Conservation (phyloP, 345 rosid species). For the Raphanus sativus region DNA sequence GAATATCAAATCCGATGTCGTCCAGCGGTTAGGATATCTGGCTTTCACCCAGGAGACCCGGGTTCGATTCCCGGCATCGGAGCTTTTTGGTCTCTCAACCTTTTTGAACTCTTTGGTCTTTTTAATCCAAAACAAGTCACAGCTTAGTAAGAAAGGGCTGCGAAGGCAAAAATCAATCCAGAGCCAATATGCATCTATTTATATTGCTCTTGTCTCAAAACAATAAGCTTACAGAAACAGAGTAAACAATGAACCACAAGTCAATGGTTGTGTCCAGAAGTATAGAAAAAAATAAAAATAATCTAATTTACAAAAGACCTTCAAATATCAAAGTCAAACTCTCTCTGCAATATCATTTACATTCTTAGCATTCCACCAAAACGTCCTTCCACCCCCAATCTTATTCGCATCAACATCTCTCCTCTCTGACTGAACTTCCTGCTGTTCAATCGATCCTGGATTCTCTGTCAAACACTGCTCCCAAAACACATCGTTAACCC, state of each 20-base stretch:
- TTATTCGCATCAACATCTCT: constrained; percentile 50
- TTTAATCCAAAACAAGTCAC: background rate
- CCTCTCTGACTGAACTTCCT: constrained; percentile 76
- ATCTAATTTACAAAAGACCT: constrained; percentile 6
- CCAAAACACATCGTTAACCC: constrained; percentile 92
- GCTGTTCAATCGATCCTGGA: constrained; percentile 70
- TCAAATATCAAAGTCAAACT: constrained; percentile 55
- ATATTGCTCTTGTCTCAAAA: background rate
- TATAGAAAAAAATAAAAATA: background rate
- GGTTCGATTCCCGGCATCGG: constrained; percentile 94
- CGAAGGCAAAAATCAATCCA: background rate
- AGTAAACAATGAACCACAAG: constrained; percentile 14
- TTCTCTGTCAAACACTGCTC: constrained; percentile 96
- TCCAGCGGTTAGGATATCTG: constrained; percentile 98
- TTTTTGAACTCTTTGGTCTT: background rate
- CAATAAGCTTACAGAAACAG: constrained; percentile 12
- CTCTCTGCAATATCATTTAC: constrained; percentile 74
- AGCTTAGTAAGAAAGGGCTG: background rate
- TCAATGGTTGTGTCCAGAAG: background rate
- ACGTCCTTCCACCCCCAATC: constrained; percentile 43
- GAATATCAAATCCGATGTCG: constrained; percentile 57
- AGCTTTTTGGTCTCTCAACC: constrained; percentile 26
- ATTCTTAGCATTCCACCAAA: constrained; percentile 67
- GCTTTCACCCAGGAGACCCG: constrained; percentile 87
- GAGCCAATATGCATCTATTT: background rate